Base-by-base conservation (phyloP, 768 basidiomycete genomes). In the Trametes cingulata region DNA sequence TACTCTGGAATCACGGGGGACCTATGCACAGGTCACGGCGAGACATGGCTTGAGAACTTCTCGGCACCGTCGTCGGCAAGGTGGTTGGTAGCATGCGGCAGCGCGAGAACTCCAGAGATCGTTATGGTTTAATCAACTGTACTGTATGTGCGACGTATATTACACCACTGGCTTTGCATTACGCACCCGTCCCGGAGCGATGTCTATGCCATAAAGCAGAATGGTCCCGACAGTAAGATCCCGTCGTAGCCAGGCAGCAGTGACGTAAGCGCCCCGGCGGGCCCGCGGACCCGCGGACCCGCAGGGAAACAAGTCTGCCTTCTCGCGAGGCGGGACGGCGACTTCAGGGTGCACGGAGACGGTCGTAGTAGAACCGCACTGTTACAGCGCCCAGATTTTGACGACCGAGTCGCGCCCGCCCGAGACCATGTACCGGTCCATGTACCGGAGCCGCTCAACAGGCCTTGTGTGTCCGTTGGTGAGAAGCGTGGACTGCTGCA, bases 381-480 rank as follows among this genome's bases (percentile, higher is more conserved):
- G 20, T 79, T 80, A 98, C 73, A 98, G 76, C 47, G 93, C 93
- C 95, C 95, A 98, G 64, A 96, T 87, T 77, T 95, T 97, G 65
- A 96, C 82, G 49, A 80, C 78, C 19, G 90, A 79, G 75, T 98
- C 97, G 52, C 90, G 84, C 50, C 88, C 94, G 35, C 97, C 97
- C 9, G 91, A 91, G 27, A 92, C 87, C 46, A 98, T 79, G 75
- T 97, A 99, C 48, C 90, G 86, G 74, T 98, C 97, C 88, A 97
- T 96, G 75, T 96, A 98, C 48, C 97, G 84, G 62, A 98, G 77
- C 64, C 83, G 83, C 75, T 95, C 92, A 27, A 88, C 89, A 0
- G 96, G 95, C 62, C 84, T 86, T 17, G 83, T 91, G 73, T 99
- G 97, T n/a, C 97, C 97, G 71, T 98, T 98, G 6, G 90, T 93